These are phyloP conservation scores for Metschnikowia henanensis DNA, from an alignment of 805 yeast species.

Conservation along the genomic window DNA sequence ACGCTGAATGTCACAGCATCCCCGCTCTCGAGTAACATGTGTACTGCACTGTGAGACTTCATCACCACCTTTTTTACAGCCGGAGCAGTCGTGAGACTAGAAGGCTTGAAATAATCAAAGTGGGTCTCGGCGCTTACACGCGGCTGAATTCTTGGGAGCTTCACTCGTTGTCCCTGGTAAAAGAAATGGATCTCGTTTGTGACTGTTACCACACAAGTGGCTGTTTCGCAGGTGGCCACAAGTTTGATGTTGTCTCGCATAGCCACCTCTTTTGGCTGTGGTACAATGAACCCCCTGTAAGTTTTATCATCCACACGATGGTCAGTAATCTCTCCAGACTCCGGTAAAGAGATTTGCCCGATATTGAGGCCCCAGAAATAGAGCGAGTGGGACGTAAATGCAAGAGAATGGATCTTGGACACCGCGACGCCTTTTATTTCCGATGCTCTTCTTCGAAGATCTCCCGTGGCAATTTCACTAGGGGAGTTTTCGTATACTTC, in stretches of 20 bases:
- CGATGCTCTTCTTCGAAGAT: conserved; percentile 28
- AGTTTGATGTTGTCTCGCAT: conserved; percentile 52
- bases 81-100: conserved; percentile 43
- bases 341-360: conserved; percentile 61
- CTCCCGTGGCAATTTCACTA: conserved; percentile 40
- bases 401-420: conserved; percentile 70
- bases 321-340: conserved; percentile 18
- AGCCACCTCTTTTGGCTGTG: conserved; percentile 38
- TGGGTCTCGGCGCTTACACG: conserved; percentile 37
- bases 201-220: conserved; percentile 63
- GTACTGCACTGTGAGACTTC: conserved; percentile 43
- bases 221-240: conserved; percentile 64
- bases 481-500: conserved; percentile 41
- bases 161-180: conserved; percentile 55
- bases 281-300: conserved; percentile 39
- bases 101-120: conserved; percentile 57
- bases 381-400: conserved; percentile 48
- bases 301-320: conserved; percentile 27
- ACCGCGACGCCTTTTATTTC: conserved; percentile 49
- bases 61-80: conserved; percentile 32
- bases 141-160: conserved; percentile 42
- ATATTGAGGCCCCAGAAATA: conserved; percentile 76
- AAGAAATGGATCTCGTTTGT: conserved; percentile 64
- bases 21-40: conserved; percentile 59
- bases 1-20: conserved; percentile 45